A percentile compares a stretch with the other conserved stretches of the same genome.
phyloP scores from a whole-genome alignment of 2,329 filamentous ascomycete genomes.

The Boeremia lycopersici region DNA sequence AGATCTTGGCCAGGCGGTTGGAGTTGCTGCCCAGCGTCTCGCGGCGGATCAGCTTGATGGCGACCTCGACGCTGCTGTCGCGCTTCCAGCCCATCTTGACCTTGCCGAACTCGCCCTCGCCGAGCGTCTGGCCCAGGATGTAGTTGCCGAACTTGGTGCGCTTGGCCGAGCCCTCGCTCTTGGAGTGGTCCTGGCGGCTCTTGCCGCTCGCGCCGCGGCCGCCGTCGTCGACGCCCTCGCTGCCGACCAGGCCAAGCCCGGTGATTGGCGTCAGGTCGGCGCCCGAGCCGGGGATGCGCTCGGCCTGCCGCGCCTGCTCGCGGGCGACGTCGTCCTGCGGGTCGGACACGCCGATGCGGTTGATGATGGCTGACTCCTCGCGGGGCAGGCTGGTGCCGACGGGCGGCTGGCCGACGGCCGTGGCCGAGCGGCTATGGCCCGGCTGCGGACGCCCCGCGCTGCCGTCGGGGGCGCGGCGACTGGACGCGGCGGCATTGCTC shows the following conservation, averaged over 20 bases:
- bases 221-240: constrained; percentile 58
- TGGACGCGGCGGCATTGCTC: constrained; percentile 43
- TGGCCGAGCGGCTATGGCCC: constrained; percentile 52
- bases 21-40: constrained; percentile 89
- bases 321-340: constrained; percentile 75
- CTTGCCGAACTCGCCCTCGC: constrained; percentile 98
- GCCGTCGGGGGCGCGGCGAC: constrained; percentile 54
- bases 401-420: constrained; percentile 60
- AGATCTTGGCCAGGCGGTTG: constrained; percentile 90
- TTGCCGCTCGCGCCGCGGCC: constrained; percentile 50
- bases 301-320: constrained; percentile 71
- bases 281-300: constrained; percentile 58
- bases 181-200: constrained; percentile 65
- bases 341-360: constrained; percentile 76
- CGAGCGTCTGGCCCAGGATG: constrained; percentile 91
- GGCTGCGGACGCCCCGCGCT: constrained; percentile 44
- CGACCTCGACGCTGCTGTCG: constrained; percentile 88
- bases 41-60: constrained; percentile 95
- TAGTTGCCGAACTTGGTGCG: constrained; percentile 93
- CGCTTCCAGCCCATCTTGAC: constrained; percentile 99
- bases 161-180: constrained; percentile 62
- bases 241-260: constrained; percentile 57
- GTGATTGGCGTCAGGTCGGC: constrained; percentile 54
- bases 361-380: constrained; percentile 80
- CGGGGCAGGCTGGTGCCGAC: constrained; percentile 63